phyloP scores from a whole-genome alignment of 768 basidiomycete genomes.

The Cubamyces sp. region DNA sequence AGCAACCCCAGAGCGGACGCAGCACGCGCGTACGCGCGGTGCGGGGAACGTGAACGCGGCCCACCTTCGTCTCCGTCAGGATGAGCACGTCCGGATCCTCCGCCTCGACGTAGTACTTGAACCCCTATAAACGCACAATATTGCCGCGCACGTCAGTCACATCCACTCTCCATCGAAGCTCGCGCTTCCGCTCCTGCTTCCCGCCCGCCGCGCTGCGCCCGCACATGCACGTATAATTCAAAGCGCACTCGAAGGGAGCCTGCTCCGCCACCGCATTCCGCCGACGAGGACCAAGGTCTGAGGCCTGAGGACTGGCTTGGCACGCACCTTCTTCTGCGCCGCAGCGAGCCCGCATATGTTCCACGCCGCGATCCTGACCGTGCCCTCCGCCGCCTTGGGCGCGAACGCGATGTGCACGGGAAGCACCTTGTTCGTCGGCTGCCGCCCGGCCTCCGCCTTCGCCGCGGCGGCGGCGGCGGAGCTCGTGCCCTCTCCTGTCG shows the following conservation, averaged over 20 bases:
- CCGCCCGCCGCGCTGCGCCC: neutral
- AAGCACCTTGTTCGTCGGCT: constrained; percentile 75
- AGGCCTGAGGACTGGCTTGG: neutral
- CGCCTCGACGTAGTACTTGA: constrained; percentile 80
- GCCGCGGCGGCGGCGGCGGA: neutral
- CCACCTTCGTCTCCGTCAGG: constrained; percentile 84
- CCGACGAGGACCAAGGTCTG: neutral
- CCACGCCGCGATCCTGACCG: constrained; percentile 68
- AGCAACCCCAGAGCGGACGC: neutral
- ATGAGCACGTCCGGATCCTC: constrained; percentile 87
- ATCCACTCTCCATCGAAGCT: neutral
- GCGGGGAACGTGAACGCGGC: constrained; percentile 1
- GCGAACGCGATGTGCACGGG: constrained; percentile 67
- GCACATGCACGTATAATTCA: neutral
- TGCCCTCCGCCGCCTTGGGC: constrained; percentile 44
- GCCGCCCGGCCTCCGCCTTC: constrained; percentile 31
- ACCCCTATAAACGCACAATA: constrained; percentile 54
- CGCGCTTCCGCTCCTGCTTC: neutral
- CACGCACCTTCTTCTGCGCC: constrained; percentile 73
- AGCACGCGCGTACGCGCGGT: neutral
- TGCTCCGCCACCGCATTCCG: neutral
- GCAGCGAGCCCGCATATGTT: constrained; percentile 81
- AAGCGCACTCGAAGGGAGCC: neutral
- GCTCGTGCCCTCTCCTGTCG: constrained; percentile 2
- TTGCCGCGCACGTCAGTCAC: neutral